Base-by-base conservation (phyloP, 2,329 filamentous ascomycete genomes). In the Aspergillus pseudoviridinutans region DNA sequence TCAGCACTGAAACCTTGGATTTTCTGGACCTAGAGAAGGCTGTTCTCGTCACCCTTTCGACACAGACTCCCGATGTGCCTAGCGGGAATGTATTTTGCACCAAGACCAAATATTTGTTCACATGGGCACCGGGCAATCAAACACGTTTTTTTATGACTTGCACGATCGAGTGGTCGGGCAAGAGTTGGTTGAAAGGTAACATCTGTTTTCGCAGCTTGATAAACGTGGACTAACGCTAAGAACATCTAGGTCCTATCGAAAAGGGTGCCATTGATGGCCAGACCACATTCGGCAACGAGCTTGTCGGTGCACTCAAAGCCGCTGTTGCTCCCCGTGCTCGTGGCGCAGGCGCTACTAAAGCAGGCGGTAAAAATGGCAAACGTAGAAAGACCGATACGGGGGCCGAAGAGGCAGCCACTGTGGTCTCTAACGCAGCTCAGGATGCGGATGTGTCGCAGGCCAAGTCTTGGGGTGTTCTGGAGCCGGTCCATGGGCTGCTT, bases 181-280 rank as follows among this genome's bases (percentile, higher is more conserved):
- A 97, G 81, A 97, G 92, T 78, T 99, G 94, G 94, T 79, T 99
- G 49, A 97, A 94, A 79, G 91, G 92, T 95, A 79, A 71, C 80
- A 70, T 60, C 4, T 8, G 4, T 14, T 38, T 47, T 49, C 27
- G 25, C 6, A 6, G 27, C 35, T 5, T 52, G 29, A 35, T 12
- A 12, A 25, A 51, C 10, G 14, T 58, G 14, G 32, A 35, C 14
- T 35, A 35, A 35, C 32, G 51, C 73, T 79, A 62, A 80, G 58
- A 35, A 14, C 51, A 22, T 53, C 38, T 63, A 96, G 92, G 90
- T 61, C 90, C 94, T 2, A 99, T 99, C 65, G 94, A 99, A 72
- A 97, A 96, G 73, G 93, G 91, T 58, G 91, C 92, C 47, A 92
- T 89, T 61, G 92, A 97, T 56, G 94, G 94, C 28, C 94, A 99